These are phyloP conservation scores for Sporodiniella umbellata DNA, from an alignment of 371 early-diverging fungal species.

Conservation along the genomic window DNA sequence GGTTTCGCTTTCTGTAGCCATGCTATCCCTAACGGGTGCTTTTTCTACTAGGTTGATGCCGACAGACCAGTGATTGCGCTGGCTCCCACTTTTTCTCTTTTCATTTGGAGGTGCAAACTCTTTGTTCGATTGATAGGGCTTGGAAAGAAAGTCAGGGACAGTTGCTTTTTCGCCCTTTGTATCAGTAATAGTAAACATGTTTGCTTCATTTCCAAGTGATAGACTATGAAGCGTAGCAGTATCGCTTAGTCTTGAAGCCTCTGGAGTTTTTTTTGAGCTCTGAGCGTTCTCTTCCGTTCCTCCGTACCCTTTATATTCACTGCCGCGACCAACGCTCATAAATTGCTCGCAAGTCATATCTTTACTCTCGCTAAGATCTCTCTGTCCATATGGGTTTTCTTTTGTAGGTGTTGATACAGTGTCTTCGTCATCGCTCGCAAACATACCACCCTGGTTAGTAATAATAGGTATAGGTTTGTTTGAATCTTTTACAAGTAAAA, in stretches of 20 bases:
- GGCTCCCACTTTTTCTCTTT: constrained; percentile 29
- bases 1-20: constrained; percentile 11
- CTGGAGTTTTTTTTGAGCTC: not conserved
- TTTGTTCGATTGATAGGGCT: not conserved
- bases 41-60: constrained; percentile 19
- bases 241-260: not conserved
- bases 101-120: not conserved
- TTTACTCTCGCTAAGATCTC: not conserved
- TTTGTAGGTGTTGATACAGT: not conserved
- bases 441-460: not conserved
- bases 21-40: constrained; percentile 9
- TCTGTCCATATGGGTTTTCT: not conserved
- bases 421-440: not conserved
- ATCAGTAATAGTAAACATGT: not conserved
- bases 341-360: not conserved
- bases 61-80: constrained; percentile 31
- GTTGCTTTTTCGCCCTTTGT: not conserved
- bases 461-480: not conserved
- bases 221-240: constrained; percentile 3
- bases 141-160: not conserved
- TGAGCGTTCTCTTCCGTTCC: not conserved
- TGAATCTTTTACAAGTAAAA: not conserved
- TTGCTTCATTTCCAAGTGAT: constrained; percentile 1
- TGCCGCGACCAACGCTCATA: not conserved
- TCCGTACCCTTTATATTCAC: not conserved